A percentile compares a stretch with the other conserved stretches of the same genome.
Evolutionary conservation across 352 stramenopile genomes (phyloP).

Genomic region (Aphanomyces euteiches): DNA sequence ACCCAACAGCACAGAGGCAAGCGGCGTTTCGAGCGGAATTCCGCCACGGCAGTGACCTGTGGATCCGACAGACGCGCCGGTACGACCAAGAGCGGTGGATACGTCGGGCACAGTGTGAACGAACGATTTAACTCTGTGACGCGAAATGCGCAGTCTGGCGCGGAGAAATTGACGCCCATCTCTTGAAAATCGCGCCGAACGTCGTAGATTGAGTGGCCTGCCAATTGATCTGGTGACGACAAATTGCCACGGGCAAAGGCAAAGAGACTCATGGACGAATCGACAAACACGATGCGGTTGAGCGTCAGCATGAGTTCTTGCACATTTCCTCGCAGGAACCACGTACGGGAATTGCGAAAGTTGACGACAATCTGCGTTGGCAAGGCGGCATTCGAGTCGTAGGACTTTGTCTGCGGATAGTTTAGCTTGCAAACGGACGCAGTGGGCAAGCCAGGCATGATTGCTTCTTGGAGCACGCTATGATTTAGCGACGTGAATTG

Average conservation of each 20-base stretch:
- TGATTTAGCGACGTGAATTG: conserved; percentile 38
- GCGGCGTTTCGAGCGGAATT: conserved; percentile 78
- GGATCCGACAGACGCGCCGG: conserved; percentile 56
- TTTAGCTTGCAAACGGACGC: conserved; percentile 59
- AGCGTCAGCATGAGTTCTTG: conserved; percentile 58
- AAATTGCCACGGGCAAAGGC: conserved; percentile 42
- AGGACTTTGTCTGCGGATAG: conserved; percentile 49
- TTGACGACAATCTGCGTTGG: conserved; percentile 67
- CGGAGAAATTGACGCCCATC: conserved; percentile 58
- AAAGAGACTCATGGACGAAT: conserved; percentile 66
- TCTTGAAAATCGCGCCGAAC: conserved; percentile 60
- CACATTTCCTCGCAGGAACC: conserved; percentile 65
- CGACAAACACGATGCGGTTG: conserved; percentile 66
- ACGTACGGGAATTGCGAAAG: conserved; percentile 74
- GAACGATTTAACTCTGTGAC: conserved; percentile 60
- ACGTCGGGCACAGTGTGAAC: conserved; percentile 79
- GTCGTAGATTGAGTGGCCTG: conserved; percentile 62
- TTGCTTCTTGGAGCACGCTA: conserved; percentile 53
- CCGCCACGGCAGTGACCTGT: conserved; percentile 59
- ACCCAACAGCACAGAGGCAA: conserved; percentile 82
- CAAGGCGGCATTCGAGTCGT: conserved; percentile 28
- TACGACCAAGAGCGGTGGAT: conserved; percentile 70
- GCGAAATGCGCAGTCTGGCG: conserved; percentile 39
- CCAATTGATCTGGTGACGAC: not conserved
- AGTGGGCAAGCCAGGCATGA: conserved; percentile 53